Evolutionary conservation across 2,329 filamentous ascomycete species (phyloP), one percentile per base, ranked within the genome.

Genomic region (Trichothecium roseum): DNA sequence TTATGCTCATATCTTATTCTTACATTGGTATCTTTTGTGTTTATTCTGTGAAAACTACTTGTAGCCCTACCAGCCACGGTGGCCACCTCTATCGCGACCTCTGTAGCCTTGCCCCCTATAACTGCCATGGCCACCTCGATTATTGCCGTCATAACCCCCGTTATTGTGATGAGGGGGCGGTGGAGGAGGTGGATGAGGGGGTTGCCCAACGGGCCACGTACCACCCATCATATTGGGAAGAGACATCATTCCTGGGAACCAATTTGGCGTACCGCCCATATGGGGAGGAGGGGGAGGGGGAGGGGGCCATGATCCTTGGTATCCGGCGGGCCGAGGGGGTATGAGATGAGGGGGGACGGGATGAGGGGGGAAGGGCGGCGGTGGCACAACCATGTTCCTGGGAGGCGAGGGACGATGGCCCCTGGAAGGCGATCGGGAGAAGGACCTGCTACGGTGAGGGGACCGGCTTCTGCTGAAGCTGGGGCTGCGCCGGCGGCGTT

Each of bases 281-380:
- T 16, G n/a, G 10, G 38, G 41, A 17, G 52, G 51, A 1, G 53
- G 56, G 0, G 53, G 54, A 2, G 52, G 54, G 5, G 62, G 59
- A 7, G 59, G 58, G 4, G 57, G 63, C 63, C 64, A 68, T 9
- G 55, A 53, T 3, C 62, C 63, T 33, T 55, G 52, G 35, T 60
- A 65, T 5, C 59, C 59, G 12, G 45, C 44, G 8, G 60, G 59
- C 0, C 54, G 59, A 5, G 56, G 61, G 4, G 58, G 58, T 2
- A 54, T n/a, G n/a, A n/a, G n/a, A n/a, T n/a, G 54, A 5, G 50
- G 43, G 4, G 52, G 54, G n/a, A 53, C 51, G 31, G 24, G 20
- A 28, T 31, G 18, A 27, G 24, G 37, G 15, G 15, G 39, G 18
- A 24, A 35, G 20, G 18, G 28, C 17, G 17, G 30, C 14, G 22